Conservation (phyloP, 371 early-diverging fungal genomes). For the Lichtheimia ramosa region DNA sequence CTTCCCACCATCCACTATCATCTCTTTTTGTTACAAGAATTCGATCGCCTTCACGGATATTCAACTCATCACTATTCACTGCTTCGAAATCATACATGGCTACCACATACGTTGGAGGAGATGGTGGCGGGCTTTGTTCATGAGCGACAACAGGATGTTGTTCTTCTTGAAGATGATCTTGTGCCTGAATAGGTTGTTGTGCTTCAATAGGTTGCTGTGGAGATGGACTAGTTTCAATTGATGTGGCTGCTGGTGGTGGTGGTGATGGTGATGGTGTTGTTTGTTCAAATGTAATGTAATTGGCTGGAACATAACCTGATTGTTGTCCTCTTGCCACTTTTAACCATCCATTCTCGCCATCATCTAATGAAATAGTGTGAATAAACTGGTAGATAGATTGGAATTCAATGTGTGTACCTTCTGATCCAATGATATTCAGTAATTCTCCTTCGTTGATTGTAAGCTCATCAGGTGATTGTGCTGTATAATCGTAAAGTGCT, state of each 20-base stretch:
- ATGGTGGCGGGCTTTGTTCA: constrained; percentile 4
- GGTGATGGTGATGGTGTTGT: constrained; percentile 1
- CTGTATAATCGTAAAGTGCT: constrained; percentile 74
- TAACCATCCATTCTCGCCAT: constrained; percentile 72
- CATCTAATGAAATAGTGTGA: constrained; percentile 38
- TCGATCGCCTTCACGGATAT: constrained; percentile 66
- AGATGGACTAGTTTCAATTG: neutral
- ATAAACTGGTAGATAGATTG: neutral
- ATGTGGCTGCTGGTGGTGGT: neutral
- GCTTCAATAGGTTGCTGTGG: neutral
- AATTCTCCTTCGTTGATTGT: constrained; percentile 67
- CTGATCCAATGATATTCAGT: constrained; percentile 56
- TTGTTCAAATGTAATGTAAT: constrained; percentile 44
- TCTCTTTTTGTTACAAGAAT: constrained; percentile 65
- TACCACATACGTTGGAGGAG: constrained; percentile 42
- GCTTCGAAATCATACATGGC: constrained; percentile 80
- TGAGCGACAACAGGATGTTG: neutral
- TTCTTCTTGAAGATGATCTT: neutral
- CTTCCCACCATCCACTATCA: constrained; percentile 81
- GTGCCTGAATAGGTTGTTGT: neutral
- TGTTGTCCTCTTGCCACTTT: constrained; percentile 42
- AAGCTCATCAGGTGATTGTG: constrained; percentile 77
- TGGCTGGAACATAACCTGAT: constrained; percentile 73
- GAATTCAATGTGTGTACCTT: constrained; percentile 23
- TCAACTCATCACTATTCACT: constrained; percentile 72